Conservation (phyloP, 1,284 basidiomycete genomes). For the Malassezia japonica region DNA sequence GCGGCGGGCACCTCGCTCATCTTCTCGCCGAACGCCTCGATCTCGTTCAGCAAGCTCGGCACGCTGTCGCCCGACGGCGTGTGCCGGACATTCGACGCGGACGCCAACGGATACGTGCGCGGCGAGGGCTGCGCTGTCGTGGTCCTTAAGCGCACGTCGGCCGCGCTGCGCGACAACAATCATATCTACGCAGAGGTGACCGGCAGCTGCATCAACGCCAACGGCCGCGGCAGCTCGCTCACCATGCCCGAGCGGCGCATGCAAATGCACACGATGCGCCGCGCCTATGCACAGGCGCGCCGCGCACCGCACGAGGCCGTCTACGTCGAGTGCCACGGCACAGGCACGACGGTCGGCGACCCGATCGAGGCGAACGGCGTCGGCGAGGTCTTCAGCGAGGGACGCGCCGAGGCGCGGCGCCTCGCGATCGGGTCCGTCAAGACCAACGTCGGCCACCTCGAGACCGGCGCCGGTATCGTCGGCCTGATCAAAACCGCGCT, state of each 20-base stretch:
- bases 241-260: not conserved
- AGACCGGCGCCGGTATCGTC: not conserved
- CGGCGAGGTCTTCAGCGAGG: not conserved
- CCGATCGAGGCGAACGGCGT: not conserved
- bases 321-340: constrained; percentile 7
- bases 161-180: not conserved
- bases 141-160: not conserved
- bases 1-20: not conserved
- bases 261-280: not conserved
- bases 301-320: not conserved
- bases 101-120: constrained; percentile 8
- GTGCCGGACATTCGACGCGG: constrained; percentile 1
- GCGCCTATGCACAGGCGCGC: not conserved
- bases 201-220: constrained; percentile 2
- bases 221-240: not conserved
- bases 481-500: not conserved
- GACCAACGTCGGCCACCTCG: constrained; percentile 10
- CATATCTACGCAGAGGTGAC: constrained; percentile 7
- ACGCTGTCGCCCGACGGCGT: constrained; percentile 4
- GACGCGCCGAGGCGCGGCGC: not conserved
- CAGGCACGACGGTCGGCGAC: constrained; percentile 12
- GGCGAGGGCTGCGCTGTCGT: not conserved
- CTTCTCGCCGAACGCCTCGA: too few species aligned
- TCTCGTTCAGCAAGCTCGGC: not conserved
- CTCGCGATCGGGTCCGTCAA: constrained; percentile 10